Conservation (phyloP, 345 rosid species). For the Linum tenue region DNA sequence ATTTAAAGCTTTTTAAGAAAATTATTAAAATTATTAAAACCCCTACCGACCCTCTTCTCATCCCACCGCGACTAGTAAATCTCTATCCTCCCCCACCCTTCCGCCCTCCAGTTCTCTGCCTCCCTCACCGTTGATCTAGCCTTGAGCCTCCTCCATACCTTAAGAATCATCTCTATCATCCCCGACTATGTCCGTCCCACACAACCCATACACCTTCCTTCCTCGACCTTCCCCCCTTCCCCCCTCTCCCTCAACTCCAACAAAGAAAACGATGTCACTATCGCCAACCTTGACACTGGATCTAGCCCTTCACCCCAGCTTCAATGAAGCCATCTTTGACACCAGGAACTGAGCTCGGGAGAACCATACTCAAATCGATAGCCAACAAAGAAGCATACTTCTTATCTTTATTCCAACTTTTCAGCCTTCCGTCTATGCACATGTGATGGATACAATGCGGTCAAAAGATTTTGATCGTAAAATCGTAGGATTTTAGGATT, state of each 20-base stretch:
- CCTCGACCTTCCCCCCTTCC: conserved; percentile 69
- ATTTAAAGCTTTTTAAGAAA: no score
- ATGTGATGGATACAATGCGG: no score
- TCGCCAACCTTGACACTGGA: conserved; percentile 78
- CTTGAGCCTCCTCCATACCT: conserved; percentile 26
- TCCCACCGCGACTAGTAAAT: conserved; percentile 56
- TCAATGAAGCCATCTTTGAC: conserved; percentile 38
- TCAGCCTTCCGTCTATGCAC: no score
- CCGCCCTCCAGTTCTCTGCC: conserved; percentile 73
- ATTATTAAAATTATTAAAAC: no score
- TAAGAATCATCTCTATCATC: conserved; percentile 51
- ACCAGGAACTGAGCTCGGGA: no score
- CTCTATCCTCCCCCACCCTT: conserved; percentile 44
- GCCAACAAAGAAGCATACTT: no score
- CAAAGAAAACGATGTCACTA: conserved; percentile 59
- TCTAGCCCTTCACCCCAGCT: conserved; percentile 75
- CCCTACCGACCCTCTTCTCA: conserved; percentile 56
- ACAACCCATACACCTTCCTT: conserved; percentile 72
- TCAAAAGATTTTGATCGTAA: no score
- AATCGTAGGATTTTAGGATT: no score
- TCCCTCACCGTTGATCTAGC: conserved; percentile 47
- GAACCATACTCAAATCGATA: no score
- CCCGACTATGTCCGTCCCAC: conserved; percentile 68
- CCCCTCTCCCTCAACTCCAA: conserved; percentile 58
- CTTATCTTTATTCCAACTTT: no score